phyloP scores from a whole-genome alignment of 164 flowering plant genomes.

The Stephania japonica region DNA sequence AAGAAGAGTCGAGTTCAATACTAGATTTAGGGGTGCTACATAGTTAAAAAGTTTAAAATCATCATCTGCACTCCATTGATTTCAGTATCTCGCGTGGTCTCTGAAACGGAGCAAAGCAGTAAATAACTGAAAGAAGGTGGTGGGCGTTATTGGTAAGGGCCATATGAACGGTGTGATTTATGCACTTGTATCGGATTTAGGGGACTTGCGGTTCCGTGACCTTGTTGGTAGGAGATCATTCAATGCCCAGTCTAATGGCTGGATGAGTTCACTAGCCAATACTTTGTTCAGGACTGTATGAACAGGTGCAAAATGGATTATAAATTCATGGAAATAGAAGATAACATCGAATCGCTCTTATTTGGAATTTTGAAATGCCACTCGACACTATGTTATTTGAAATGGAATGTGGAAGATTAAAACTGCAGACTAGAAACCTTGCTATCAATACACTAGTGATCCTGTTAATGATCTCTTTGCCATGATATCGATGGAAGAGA shows the following conservation, averaged over 20 bases:
- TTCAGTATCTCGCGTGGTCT: slow-evolving; percentile 91
- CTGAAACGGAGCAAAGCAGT: slow-evolving; percentile 93
- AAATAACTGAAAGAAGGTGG: slow-evolving; percentile 62
- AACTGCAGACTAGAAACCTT: too few species aligned
- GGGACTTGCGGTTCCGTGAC: slow-evolving; percentile 74
- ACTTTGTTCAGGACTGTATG: slow-evolving; percentile 58
- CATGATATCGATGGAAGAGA: too few species aligned
- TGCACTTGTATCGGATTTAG: slow-evolving; percentile 72
- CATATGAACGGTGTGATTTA: slow-evolving; percentile 94
- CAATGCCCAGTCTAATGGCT: slow-evolving; percentile 27
- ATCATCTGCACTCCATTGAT: too few species aligned
- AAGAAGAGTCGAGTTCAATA: not conserved
- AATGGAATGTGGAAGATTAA: too few species aligned
- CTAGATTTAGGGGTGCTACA: not conserved
- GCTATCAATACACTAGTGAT: too few species aligned
- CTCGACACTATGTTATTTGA: too few species aligned
- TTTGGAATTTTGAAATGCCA: too few species aligned
- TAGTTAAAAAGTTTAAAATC: too few species aligned
- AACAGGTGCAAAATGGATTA: slow-evolving; percentile 33
- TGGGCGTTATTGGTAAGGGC: slow-evolving; percentile 88
- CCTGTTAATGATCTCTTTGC: too few species aligned
- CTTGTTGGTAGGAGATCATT: slow-evolving; percentile 44
- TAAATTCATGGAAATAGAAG: not conserved
- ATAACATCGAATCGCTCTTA: too few species aligned
- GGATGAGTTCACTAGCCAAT: slow-evolving; percentile 35